Evolutionary conservation across 331 rosid species (phyloP).

Genomic region (Malus hybrid): DNA sequence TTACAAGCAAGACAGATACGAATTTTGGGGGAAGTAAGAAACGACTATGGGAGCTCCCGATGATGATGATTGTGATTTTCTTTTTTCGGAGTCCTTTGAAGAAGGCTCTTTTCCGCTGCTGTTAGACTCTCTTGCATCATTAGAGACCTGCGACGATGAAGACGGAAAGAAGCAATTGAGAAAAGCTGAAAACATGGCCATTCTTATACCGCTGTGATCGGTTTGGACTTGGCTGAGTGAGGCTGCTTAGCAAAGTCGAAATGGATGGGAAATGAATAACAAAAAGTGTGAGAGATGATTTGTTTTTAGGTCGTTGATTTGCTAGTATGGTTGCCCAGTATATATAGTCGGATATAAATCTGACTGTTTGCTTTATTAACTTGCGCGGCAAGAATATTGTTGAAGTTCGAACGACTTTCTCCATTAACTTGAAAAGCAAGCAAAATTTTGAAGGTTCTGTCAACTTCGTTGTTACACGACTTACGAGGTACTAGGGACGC

Average conservation of each 20-base stretch:
- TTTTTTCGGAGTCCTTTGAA: constrained; percentile 10
- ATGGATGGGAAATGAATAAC: background rate
- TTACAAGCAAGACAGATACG: constrained; percentile 9
- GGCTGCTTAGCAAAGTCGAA: background rate
- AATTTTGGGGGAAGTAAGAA: constrained; percentile 14
- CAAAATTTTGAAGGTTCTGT: background rate
- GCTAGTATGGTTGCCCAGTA: background rate
- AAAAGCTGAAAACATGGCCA: background rate
- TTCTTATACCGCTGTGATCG: background rate
- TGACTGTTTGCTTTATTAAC: background rate
- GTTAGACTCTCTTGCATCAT: too few relatives aligned
- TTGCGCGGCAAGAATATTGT: background rate
- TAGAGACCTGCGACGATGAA: background rate
- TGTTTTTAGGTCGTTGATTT: background rate
- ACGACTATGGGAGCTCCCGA: constrained; percentile 25
- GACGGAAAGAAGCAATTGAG: background rate
- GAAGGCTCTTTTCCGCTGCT: background rate
- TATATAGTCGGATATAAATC: background rate
- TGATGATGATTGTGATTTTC: constrained; percentile 3
- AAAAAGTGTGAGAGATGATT: background rate
- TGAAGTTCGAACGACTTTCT: background rate
- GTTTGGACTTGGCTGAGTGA: background rate
- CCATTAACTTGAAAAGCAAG: background rate
- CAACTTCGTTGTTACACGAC: background rate
- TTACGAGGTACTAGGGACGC: background rate